Conservation (phyloP, 306 rosid genomes). For the Albizia julibrissin region DNA sequence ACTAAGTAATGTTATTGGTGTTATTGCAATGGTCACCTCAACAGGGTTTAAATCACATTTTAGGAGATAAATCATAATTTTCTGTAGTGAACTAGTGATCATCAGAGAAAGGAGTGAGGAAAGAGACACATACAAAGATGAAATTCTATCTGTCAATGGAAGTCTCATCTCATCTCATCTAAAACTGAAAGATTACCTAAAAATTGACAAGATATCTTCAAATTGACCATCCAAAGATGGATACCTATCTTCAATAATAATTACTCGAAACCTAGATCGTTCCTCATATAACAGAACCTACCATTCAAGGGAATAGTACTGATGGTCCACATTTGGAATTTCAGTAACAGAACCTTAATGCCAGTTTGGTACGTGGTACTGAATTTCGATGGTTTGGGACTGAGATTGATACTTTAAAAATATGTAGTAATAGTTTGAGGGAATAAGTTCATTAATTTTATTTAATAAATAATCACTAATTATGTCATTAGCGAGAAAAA, state of each 20-base stretch:
- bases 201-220: slow-evolving; percentile 30
- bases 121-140: not conserved
- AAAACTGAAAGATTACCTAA: slow-evolving; percentile 13
- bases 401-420: too few relatives aligned
- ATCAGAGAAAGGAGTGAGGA: not conserved
- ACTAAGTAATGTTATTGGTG: not conserved
- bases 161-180: not conserved
- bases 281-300: not conserved
- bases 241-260: not conserved
- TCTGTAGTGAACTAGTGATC: not conserved
- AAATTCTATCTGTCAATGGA: not conserved
- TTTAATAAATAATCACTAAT: too few relatives aligned
- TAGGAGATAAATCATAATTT: not conserved
- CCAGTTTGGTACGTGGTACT: too few relatives aligned
- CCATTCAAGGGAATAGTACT: not conserved
- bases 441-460: too few relatives aligned
- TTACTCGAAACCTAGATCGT: slow-evolving; percentile 1
- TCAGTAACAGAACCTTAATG: slow-evolving; percentile 6
- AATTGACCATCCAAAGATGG: slow-evolving; percentile 9
- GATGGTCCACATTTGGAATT: slow-evolving; percentile 2
- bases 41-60: not conserved
- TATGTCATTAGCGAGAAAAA: too few relatives aligned
- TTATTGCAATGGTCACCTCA: not conserved
- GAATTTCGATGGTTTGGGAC: too few relatives aligned
- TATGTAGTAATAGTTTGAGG: too few relatives aligned